Evolutionary conservation across 208 protist genomes (phyloP).

Genomic region (Phytomonas francai): DNA sequence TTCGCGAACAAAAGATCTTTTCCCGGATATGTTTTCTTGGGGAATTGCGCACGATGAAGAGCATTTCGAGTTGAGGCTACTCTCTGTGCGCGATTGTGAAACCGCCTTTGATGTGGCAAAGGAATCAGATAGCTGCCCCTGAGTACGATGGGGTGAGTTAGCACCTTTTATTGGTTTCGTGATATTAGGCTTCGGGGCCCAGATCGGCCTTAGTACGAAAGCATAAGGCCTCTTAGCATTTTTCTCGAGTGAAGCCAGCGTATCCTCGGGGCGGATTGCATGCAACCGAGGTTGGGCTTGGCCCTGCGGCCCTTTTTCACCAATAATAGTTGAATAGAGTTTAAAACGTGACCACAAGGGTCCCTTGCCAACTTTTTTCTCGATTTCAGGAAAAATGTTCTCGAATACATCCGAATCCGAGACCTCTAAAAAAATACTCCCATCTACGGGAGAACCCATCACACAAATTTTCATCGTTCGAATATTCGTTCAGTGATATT

Average conservation of each 20-base stretch:
- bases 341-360: not conserved
- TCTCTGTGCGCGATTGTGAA: not conserved
- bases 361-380: slow-evolving; percentile 27
- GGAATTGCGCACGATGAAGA: not conserved
- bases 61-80: not conserved
- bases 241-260: not conserved
- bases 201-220: not conserved
- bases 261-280: not conserved
- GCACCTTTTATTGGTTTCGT: not conserved
- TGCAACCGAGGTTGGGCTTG: not conserved
- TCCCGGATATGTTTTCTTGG: not conserved
- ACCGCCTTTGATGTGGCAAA: not conserved
- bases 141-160: not conserved
- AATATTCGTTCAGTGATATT: not conserved
- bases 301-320: not conserved
- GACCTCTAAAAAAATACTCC: slow-evolving; percentile 29
- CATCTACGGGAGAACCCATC: slow-evolving; percentile 28
- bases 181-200: not conserved
- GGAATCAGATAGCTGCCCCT: not conserved
- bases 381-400: slow-evolving; percentile 41
- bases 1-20: not conserved
- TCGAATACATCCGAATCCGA: slow-evolving; percentile 34
- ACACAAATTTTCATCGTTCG: slow-evolving; percentile 44
- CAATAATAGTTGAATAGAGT: not conserved
- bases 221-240: not conserved